Evolutionary conservation across 1,284 basidiomycete genomes (phyloP), one percentile per base, ranked within the genome.

Genomic region (Fomes fomentarius): DNA sequence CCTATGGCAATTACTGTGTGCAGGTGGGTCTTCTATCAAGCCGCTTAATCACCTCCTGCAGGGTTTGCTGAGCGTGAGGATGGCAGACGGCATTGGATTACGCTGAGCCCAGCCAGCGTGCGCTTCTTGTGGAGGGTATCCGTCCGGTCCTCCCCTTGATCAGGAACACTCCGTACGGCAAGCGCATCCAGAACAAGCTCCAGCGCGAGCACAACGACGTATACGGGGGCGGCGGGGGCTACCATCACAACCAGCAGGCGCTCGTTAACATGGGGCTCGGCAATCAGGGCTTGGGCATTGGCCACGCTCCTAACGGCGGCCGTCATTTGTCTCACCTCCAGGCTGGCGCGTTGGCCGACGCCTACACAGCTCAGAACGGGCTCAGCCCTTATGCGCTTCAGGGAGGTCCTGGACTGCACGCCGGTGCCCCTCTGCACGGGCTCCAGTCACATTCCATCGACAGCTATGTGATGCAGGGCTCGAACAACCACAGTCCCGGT

Each of bases 81-180:
- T 42, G 35, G 26, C 52, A 97, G 87, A 98, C 95, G 55, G 95
- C 96, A 37, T 78, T 98, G 56, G 95, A 98, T 70, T 98, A 97
- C 63, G 94, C 96, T 46, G 95, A 97, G 64, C 89, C 94, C 30
- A 78, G 72, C 21, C 95, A 98, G 72, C 90, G 95, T 42, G 87
- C 81, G 10, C 71, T 87, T 63, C 85, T 98, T 38, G 93, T 98
- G 31, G 94, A 97, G 69, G 93, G 93, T 64, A 98, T 98, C 69
- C 90, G 95, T 50, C 96, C 96, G n/a, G 94, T 97, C 57, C 81
- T 98, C 26, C 95, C 94, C 2, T 82, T 97, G 60, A 97, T 98
- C 69, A 90, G 95, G 66, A 98, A 97, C 75, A 98, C 95, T 4
- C 95, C 95, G 3, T 98, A 98, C 67, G 95, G 95, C 66, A 98